These are phyloP conservation scores for Artemisia tridentata DNA, from an alignment of 129 eudicot genomes.

Conservation along the genomic window DNA sequence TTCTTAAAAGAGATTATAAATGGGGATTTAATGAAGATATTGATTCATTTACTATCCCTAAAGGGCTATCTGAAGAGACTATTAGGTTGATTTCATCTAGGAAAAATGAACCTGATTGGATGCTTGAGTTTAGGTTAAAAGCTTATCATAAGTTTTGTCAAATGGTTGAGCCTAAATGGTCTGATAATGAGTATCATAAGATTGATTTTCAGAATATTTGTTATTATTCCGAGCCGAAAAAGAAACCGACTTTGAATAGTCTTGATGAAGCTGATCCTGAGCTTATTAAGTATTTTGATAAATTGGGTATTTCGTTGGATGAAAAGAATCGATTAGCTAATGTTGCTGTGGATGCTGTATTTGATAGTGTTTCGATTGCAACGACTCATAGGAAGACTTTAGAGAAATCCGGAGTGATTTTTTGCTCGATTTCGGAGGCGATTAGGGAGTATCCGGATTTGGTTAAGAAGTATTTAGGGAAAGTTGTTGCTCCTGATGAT, in stretches of 20 bases:
- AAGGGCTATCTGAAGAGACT: conserved; percentile 91
- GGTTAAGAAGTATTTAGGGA: conserved; percentile 80
- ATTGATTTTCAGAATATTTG: conserved; percentile 77
- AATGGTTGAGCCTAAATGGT: conserved; percentile 92
- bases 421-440: conserved; percentile 96
- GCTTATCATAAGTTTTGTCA: conserved; percentile 63
- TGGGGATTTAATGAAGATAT: conserved; percentile 92
- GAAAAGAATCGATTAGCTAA: conserved; percentile 60
- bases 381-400: conserved; percentile 89
- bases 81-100: conserved; percentile 74
- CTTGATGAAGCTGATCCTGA: conserved; percentile 99
- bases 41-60: conserved; percentile 85
- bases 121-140: conserved; percentile 90
- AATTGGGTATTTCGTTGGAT: conserved; percentile 68
- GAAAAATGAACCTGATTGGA: conserved; percentile 95
- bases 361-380: conserved; percentile 96
- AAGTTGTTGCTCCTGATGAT: conserved; percentile 81
- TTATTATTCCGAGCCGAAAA: conserved; percentile 90
- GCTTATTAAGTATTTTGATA: conserved; percentile 84
- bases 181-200: conserved; percentile 73
- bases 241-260: conserved; percentile 85
- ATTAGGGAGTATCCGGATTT: conserved; percentile 81
- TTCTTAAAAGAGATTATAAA: conserved; percentile 81
- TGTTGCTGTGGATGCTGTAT: conserved; percentile 97
- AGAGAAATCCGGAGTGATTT: conserved; percentile 81